A percentile compares a stretch with the other conserved stretches of the same genome.
These are phyloP conservation scores for Salvia rosmarinus DNA, from an alignment of 257 asterid species.

Conservation along the genomic window DNA sequence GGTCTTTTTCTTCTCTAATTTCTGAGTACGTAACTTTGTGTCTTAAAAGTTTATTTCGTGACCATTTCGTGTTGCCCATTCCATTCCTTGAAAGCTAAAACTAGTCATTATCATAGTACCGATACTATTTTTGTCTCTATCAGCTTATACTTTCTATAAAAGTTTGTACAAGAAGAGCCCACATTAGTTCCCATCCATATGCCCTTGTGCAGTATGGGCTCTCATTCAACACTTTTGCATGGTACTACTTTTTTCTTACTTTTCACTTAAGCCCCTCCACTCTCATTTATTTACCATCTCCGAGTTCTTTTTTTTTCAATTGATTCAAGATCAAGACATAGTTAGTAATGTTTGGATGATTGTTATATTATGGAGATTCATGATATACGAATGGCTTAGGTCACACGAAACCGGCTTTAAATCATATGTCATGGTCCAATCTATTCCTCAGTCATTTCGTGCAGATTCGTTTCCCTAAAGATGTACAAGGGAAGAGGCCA, in stretches of 20 bases:
- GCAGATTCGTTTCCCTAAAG: slow-evolving; percentile 19
- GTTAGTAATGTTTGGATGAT: too few relatives aligned
- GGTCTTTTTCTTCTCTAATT: not conserved
- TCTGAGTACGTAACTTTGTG: too few relatives aligned
- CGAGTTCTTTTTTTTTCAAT: too few relatives aligned
- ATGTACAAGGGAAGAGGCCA: not conserved
- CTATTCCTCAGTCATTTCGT: not conserved
- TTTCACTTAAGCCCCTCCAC: too few relatives aligned
- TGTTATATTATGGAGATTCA: too few relatives aligned
- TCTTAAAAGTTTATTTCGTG: too few relatives aligned
- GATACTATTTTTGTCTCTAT: not conserved
- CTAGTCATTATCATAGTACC: not conserved
- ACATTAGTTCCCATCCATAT: not conserved
- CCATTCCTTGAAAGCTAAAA: not conserved
- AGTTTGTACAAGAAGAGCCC: not conserved
- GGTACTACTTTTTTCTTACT: too few relatives aligned
- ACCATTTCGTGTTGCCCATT: not conserved
- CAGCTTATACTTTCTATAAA: not conserved
- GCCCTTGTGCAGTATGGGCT: not conserved
- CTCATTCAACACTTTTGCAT: too few relatives aligned
- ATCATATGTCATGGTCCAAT: not conserved
- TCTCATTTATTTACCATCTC: too few relatives aligned
- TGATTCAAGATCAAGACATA: too few relatives aligned
- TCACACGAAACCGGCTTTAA: not conserved
- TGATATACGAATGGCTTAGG: not conserved